Conservation (phyloP, 2,329 filamentous ascomycete genomes). For the Plectosphaerella plurivora region DNA sequence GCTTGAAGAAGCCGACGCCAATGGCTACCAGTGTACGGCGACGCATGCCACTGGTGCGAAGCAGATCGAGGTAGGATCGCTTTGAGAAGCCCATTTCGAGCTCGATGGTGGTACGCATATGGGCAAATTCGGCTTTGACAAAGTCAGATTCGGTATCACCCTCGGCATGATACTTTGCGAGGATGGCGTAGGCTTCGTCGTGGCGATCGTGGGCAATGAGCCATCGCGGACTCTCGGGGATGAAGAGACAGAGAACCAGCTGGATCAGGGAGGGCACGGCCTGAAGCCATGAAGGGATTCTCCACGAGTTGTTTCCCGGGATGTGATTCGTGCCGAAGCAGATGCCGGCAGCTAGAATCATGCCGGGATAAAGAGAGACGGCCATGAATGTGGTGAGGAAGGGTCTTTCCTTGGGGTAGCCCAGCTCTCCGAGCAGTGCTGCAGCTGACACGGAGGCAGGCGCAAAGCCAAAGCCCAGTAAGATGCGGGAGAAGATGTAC, state of each 20-base stretch:
- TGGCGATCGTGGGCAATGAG: conserved; percentile 20
- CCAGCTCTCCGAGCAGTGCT: conserved; percentile 54
- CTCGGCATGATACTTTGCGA: conserved; percentile 43
- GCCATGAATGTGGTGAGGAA: conserved; percentile 52
- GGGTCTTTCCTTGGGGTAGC: conserved; percentile 54
- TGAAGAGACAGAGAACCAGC: conserved; percentile 26
- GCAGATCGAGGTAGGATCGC: conserved; percentile 46
- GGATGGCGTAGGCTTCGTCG: conserved; percentile 22
- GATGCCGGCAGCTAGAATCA: conserved; percentile 42
- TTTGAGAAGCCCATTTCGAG: conserved; percentile 48
- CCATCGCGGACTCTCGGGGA: conserved; percentile 25
- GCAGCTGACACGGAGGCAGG: conserved; percentile 55
- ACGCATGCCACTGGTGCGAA: conserved; percentile 43
- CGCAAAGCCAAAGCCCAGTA: conserved; percentile 56
- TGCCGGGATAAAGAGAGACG: conserved; percentile 20
- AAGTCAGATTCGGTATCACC: conserved; percentile 43
- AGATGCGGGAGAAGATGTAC: conserved; percentile 54
- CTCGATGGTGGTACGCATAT: conserved; percentile 53
- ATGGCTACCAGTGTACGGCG: conserved; percentile 41
- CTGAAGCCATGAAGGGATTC: conserved; percentile 41
- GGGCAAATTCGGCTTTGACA: conserved; percentile 54
- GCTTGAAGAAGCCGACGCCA: conserved; percentile 48
- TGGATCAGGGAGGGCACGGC: conserved; percentile 34
- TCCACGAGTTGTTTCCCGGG: conserved; percentile 31
- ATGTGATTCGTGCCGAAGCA: conserved; percentile 40